Base-by-base conservation (phyloP, 78 protist species). In the Dictyostelium purpureum region DNA sequence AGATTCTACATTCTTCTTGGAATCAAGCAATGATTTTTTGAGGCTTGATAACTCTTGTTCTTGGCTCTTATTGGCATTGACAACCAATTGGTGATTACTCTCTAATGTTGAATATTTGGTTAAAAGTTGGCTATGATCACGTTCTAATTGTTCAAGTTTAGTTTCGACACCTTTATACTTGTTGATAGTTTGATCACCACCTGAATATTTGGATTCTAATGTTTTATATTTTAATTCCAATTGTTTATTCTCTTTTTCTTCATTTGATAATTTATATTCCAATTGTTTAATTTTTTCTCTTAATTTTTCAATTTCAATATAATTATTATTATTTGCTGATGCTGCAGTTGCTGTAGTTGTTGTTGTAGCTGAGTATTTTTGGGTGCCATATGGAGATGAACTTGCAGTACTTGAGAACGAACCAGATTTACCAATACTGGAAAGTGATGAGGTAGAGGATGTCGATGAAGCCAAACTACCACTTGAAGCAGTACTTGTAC, bases 41-140 rank as follows among this genome's bases (percentile, higher is more conserved):
- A 83, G 10, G 12, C 0, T 38, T 16, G 51, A 19, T 4, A 52
- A 70, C 16, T 83, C 90, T 4, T 40, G n/a, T 16, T 70, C 79
- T 77, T 69, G 33, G 5, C 18, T n/a, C 37, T 71, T 67, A 56
- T 52, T 74, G 42, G 69, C 77, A 65, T 71, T 83, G 3, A 26
- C 43, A 10, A 83, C 28, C 5, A 83, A 51, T 57, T 83, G 90
- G 24, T 83, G 52, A 35, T 57, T 71, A 9, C 74, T 54, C 24
- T 83, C 90, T 28, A 83, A 71, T 21, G 69, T 56, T 26, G 69
- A 52, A 33, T n/a, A 70, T 35, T 56, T 83, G n/a, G 40, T 81
- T 10, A n/a, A 10, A 6, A 51, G 21, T 14, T 21, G 24, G 1
- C 42, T 24, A 4, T 57, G 51, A 2, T 79, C 88, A 26, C 28